Evolutionary conservation across 257 asterid species (phyloP), one percentile per base, ranked within the genome.

Genomic region (Solanum paucissectum): DNA sequence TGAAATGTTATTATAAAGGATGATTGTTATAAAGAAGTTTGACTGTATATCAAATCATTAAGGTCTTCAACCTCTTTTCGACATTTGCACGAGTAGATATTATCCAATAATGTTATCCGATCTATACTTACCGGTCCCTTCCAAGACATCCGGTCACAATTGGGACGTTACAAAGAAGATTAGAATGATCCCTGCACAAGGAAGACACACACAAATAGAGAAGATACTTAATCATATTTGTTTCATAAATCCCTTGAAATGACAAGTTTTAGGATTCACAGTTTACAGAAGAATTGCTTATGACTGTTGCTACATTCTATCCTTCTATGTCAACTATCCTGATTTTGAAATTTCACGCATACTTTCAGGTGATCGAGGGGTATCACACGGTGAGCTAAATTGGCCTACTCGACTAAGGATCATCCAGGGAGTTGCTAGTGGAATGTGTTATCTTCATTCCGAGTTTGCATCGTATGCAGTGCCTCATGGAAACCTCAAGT

Each of bases 401-500:
- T 96, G 99, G 99, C 88, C 93, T 0, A 91, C 89, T 2, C 95
- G 99, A 5, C 90, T 96, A 82, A 94, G 90, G 87, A 95, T 97
- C 88, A 92, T 97, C 75, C 93, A 95, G 32, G 99, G 99, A 58
- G 90, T 95, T 9, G 98, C 95, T 0, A 94, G 93, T 0, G 99
- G 99, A 23, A 90, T 96, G 96, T 94, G 93, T 25, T 97, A 90
- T 91, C 96, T 97, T 81, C 99, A 96, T 92, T 89, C 91, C 0
- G 98, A 96, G 62, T 96, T 93, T 46, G 83, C 96, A 49, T 66
- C 89, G 38, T 76, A 89, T 34, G 96, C 92, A 12, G 86, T 96
- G 14, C 99, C 99, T 44, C 99, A 97, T 73, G 99, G 99, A 16
- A 95, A 97, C 52, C 98, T 97, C 46, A 97, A 97, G 89, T 96